These are phyloP conservation scores for Malassezia caprae DNA, from an alignment of 1,284 basidiomycete genomes.

Conservation along the genomic window DNA sequence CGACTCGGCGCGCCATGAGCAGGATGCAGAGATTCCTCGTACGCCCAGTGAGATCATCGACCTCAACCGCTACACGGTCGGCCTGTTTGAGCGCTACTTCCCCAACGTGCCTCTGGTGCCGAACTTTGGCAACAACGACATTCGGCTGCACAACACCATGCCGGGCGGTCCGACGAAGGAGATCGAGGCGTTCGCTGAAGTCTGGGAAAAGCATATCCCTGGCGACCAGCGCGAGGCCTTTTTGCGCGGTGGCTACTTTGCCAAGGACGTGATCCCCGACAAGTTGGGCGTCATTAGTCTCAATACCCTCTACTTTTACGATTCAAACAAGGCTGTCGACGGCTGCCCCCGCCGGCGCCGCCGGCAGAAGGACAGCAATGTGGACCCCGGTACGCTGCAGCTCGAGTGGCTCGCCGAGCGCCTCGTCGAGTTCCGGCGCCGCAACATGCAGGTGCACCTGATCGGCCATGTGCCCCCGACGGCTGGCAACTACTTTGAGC, in stretches of 20 bases:
- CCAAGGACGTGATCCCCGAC: slow-evolving; percentile 68
- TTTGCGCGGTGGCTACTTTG: slow-evolving; percentile 62
- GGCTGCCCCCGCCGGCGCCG: slow-evolving; percentile 41
- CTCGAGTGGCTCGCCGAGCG: slow-evolving; percentile 80
- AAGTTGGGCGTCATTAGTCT: slow-evolving; percentile 69
- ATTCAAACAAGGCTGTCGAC: slow-evolving; percentile 69
- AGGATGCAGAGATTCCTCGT: slow-evolving; percentile 67
- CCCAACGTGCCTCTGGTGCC: slow-evolving; percentile 72
- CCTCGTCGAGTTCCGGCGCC: slow-evolving; percentile 60
- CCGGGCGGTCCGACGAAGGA: slow-evolving; percentile 65
- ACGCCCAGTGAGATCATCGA: slow-evolving; percentile 70
- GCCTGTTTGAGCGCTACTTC: slow-evolving; percentile 64
- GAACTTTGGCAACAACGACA: slow-evolving; percentile 59
- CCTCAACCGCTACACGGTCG: slow-evolving; percentile 61
- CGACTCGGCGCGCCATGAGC: slow-evolving; percentile 84
- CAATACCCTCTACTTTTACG: slow-evolving; percentile 87
- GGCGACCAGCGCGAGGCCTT: slow-evolving; percentile 61
- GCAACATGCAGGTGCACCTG: slow-evolving; percentile 64
- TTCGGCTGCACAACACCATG: slow-evolving; percentile 49
- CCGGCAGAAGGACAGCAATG: slow-evolving; percentile 1
- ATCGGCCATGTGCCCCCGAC: slow-evolving; percentile 62
- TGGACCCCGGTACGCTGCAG: slow-evolving; percentile 35
- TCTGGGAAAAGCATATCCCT: slow-evolving; percentile 76
- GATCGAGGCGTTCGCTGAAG: slow-evolving; percentile 56
- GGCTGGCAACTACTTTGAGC: slow-evolving; percentile 68